phyloP scores from a whole-genome alignment of 306 rosid genomes.

The Prosopis cineraria region DNA sequence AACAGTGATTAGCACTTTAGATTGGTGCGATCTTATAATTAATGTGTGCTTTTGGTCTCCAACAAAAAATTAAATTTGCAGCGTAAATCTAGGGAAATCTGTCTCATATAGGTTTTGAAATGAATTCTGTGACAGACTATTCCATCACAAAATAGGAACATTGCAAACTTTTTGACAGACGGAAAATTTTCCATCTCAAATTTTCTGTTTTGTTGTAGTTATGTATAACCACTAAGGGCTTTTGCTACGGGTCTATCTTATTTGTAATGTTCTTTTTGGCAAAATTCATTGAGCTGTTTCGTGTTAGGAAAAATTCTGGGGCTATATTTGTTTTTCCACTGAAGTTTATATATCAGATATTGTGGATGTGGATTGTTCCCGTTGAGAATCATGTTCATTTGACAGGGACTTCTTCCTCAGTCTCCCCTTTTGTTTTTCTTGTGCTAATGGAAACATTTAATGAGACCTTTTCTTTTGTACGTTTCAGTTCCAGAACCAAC shows the following conservation, averaged over 20 bases:
- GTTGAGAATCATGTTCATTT: not conserved
- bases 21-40: constrained; percentile 12
- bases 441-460: not conserved
- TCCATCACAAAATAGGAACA: too few species aligned
- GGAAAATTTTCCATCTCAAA: not conserved
- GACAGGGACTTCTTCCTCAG: not conserved
- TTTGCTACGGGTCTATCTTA: not conserved
- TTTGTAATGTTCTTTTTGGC: not conserved
- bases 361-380: not conserved
- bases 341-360: not conserved
- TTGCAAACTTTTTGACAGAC: too few species aligned
- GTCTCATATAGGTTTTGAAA: not conserved
- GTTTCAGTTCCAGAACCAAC: constrained; percentile 76
- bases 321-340: not conserved
- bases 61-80: not conserved
- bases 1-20: not conserved
- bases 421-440: not conserved
- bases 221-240: not conserved
- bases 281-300: not conserved
- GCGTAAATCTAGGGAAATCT: not conserved
- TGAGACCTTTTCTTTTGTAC: constrained; percentile 18
- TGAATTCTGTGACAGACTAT: not conserved
- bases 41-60: not conserved
- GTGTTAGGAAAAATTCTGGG: not conserved
- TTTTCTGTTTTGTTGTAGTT: not conserved